These are phyloP conservation scores for Lachnellula willkommii DNA, from an alignment of 2,329 filamentous ascomycete genomes.

Conservation along the genomic window DNA sequence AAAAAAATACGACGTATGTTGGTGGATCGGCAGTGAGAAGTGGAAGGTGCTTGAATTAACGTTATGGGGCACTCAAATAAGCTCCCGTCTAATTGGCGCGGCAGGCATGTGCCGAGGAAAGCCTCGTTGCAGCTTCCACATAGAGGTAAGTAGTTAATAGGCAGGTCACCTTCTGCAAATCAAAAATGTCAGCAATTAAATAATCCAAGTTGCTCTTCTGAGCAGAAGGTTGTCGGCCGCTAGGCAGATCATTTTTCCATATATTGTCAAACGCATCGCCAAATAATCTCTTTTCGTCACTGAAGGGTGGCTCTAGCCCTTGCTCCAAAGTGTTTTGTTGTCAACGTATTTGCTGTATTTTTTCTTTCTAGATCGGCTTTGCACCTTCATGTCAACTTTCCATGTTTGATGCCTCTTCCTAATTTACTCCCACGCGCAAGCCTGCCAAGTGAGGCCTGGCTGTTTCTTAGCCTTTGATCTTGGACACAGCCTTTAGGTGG, in stretches of 20 bases:
- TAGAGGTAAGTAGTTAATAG: neutral
- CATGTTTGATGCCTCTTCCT: too few relatives aligned
- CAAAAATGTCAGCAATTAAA: neutral
- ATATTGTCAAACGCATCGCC: slow-evolving; percentile 1
- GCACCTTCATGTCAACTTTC: too few relatives aligned
- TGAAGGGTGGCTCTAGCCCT: neutral
- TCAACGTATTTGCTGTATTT: neutral
- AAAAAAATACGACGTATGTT: neutral
- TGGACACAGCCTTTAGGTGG: neutral
- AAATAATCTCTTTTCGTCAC: neutral
- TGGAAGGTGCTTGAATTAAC: slow-evolving; percentile 2
- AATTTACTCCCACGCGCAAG: neutral
- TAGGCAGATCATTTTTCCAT: slow-evolving; percentile 3
- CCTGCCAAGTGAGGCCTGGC: neutral
- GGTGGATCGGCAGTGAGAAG: neutral
- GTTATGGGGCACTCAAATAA: neutral
- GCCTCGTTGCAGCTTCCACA: slow-evolving; percentile 1
- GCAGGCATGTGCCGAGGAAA: neutral
- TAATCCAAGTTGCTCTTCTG: neutral
- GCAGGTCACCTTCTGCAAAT: neutral
- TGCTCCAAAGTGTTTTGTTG: neutral
- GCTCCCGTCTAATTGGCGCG: neutral
- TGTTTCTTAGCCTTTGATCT: neutral
- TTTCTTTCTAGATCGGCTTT: neutral
- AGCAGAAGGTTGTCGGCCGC: neutral